Evolutionary conservation across 148 eudicot genomes (phyloP).

Genomic region (Heliosperma pusillum): DNA sequence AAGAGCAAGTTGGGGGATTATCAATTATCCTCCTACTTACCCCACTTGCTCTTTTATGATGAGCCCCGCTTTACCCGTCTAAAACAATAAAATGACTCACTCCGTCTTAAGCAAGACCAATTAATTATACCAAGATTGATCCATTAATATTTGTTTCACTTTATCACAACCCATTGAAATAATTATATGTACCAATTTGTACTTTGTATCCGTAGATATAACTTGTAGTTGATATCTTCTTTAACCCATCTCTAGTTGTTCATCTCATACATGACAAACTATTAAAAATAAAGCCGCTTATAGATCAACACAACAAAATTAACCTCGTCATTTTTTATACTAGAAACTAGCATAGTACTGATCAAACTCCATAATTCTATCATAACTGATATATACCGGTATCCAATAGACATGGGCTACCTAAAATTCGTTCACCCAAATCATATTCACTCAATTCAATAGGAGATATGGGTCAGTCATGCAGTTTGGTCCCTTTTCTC

Average conservation of each 20-base stretch:
- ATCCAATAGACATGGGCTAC: constrained; percentile 15
- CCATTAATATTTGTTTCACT: no score
- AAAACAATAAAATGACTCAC: no score
- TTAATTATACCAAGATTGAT: no score
- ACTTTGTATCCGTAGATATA: background rate
- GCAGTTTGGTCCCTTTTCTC: no score
- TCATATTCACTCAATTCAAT: background rate
- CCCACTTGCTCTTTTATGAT: no score
- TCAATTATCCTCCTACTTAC: no score
- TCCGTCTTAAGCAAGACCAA: no score
- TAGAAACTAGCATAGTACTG: background rate
- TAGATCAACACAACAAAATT: background rate
- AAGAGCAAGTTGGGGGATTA: no score
- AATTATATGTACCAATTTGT: no score
- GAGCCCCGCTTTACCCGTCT: no score
- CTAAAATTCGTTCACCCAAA: constrained; percentile 13
- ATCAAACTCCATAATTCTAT: no score
- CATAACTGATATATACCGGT: background rate
- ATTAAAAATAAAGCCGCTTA: background rate
- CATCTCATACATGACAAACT: constrained; percentile 1
- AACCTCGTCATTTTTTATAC: background rate
- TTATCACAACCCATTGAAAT: no score
- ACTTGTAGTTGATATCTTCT: constrained; percentile 4
- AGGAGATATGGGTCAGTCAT: background rate
- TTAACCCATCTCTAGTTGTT: constrained; percentile 1